These are phyloP conservation scores for Meyerozyma carpophila DNA, from an alignment of 1,139 yeast species.

Conservation along the genomic window DNA sequence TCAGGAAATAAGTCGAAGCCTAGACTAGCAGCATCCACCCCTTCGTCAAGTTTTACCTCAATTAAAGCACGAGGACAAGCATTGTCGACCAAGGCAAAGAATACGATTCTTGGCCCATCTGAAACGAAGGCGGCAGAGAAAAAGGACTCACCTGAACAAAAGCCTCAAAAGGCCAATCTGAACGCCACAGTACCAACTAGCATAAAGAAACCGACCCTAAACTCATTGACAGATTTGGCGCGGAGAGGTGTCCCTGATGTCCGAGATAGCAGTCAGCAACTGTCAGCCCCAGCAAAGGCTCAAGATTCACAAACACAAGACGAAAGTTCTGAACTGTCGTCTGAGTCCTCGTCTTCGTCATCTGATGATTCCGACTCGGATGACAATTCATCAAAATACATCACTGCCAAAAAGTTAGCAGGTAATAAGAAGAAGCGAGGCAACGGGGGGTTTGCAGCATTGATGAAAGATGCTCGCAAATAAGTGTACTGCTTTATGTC, in stretches of 20 bases:
- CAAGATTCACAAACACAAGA: constrained; percentile 11
- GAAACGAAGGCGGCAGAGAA: neutral
- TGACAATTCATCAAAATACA: constrained; percentile 16
- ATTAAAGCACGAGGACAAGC: neutral
- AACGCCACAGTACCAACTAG: neutral
- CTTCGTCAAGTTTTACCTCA: neutral
- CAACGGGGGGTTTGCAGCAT: constrained; percentile 47
- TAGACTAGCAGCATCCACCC: neutral
- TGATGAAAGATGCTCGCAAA: constrained; percentile 45
- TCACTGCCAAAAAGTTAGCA: constrained; percentile 12
- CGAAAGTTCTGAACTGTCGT: constrained; percentile 14
- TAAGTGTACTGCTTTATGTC: neutral
- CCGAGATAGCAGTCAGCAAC: constrained; percentile 25
- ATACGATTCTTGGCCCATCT: neutral
- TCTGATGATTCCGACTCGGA: constrained; percentile 12
- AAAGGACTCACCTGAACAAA: neutral
- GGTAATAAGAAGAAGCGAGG: constrained; percentile 19
- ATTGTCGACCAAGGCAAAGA: neutral
- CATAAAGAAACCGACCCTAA: constrained; percentile 27
- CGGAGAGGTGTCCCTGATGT: constrained; percentile 62
- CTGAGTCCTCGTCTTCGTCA: constrained; percentile 10
- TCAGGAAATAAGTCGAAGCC: neutral
- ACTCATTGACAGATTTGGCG: constrained; percentile 53
- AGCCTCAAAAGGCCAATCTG: neutral
- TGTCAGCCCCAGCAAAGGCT: constrained; percentile 7